phyloP scores from a whole-genome alignment of 257 asterid genomes.

The Plectranthus barbatus region DNA sequence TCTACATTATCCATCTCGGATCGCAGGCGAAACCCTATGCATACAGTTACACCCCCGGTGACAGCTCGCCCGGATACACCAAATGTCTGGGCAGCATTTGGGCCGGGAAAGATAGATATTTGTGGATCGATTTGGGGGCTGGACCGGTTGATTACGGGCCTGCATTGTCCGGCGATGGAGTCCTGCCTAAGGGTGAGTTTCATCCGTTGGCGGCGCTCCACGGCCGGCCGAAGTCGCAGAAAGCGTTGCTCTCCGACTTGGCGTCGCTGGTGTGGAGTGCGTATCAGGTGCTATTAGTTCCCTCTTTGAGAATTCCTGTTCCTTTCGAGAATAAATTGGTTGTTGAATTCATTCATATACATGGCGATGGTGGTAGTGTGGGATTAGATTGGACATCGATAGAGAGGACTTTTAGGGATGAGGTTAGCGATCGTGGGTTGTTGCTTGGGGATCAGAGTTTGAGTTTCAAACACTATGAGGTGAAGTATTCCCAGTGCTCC shows the following conservation, averaged over 20 bases:
- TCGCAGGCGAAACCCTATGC: constrained; percentile 51
- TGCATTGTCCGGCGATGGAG: constrained; percentile 84
- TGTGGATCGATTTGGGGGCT: constrained; percentile 94
- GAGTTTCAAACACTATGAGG: constrained; percentile 66
- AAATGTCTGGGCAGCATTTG: constrained; percentile 84
- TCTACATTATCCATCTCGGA: constrained; percentile 68
- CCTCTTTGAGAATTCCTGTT: constrained; percentile 82
- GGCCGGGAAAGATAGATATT: constrained; percentile 79
- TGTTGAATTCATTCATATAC: constrained; percentile 66
- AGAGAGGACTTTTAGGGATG: constrained; percentile 60
- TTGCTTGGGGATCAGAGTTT: constrained; percentile 63
- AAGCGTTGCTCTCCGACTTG: constrained; percentile 71
- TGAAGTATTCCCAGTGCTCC: constrained; percentile 58
- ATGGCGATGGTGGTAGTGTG: constrained; percentile 28
- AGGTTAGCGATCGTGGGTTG: constrained; percentile 49
- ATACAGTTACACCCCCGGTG: constrained; percentile 68
- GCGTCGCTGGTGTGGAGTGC: constrained; percentile 90
- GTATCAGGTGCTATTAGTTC: constrained; percentile 87
- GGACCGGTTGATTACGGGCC: constrained; percentile 99
- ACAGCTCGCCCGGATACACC: constrained; percentile 61
- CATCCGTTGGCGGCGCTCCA: constrained; percentile 83
- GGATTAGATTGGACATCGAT: constrained; percentile 72
- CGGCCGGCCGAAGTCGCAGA: constrained; percentile 78
- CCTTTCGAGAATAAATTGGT: constrained; percentile 57
- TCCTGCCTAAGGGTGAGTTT: constrained; percentile 87